Evolutionary conservation across 139 green algal genomes (phyloP), one percentile per base, ranked within the genome.

Genomic region (Coelastrella sp.): DNA sequence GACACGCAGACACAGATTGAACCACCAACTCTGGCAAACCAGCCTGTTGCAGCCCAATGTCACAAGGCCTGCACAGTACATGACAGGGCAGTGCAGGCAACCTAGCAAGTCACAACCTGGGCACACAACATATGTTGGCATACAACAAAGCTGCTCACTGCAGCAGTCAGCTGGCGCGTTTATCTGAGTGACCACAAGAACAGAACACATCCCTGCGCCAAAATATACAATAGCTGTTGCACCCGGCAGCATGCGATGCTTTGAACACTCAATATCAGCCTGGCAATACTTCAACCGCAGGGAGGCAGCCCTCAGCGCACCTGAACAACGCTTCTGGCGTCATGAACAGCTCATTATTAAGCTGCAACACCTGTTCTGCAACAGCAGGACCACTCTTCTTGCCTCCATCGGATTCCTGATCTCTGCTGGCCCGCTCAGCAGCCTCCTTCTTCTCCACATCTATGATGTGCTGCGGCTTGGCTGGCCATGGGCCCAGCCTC

Each of bases 271-370:
- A 49, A 49, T 49, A 49, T 49, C 35, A 49, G 35, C 35, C 35
- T 49, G 35, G 35, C 35, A 49, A 49, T 49, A 49, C 35, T 49
- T 49, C 35, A 49, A 76, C 68, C 10, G 19, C 6, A 27, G 68
- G 12, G 14, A 14, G 7, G 4, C 74, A 17, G 1, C 6, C 24
- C 74, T 80, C 25, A 87, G 4, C 87, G 35, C 76, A 94, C 87
- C 91, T 92, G 87, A 99, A 99, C 15, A 98, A 90, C 12, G 94
- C 92, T 93, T 99, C 98, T 14, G 98, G 97, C 66, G 99, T 97
- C 96, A 99, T 97, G 95, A 99, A 99, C n/a, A 97, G 95, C 94
- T 99, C 98, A 91, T 99, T 99, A 91, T 98, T 98, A 15, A 99
- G 92, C 57, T 90, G 68, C 68, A 99, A 92, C 59, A 97, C 93